Percentiles rank a stretch among this genome's conserved stretches.
Evolutionary conservation across 129 eudicot genomes (phyloP).

Genomic region (Artemisia argyi): DNA sequence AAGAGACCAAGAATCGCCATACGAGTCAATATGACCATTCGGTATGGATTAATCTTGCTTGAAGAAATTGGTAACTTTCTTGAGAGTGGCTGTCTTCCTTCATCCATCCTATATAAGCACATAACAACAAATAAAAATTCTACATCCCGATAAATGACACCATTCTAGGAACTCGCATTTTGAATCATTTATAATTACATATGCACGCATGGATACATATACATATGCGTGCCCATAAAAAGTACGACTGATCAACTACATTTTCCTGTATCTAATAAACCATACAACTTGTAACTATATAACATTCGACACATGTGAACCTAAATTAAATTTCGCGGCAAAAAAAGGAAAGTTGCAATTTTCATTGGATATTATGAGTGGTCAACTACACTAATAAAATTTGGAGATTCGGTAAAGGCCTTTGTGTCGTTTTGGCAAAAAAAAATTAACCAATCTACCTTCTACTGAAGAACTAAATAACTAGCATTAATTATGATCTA

Average conservation of each 20-base stretch:
- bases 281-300: too few species aligned
- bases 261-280: too few species aligned
- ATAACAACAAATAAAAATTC: not conserved
- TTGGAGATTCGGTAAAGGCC: too few species aligned
- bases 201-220: too few species aligned
- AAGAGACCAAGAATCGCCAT: constrained; percentile 76
- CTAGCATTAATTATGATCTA: not conserved
- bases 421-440: not conserved
- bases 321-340: too few species aligned
- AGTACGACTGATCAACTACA: too few species aligned
- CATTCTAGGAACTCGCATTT: too few species aligned
- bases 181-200: too few species aligned
- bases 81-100: constrained; percentile 94
- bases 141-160: not conserved
- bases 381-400: not conserved
- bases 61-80: constrained; percentile 90
- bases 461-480: not conserved
- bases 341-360: too few species aligned
- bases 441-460: constrained; percentile 8
- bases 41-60: constrained; percentile 91
- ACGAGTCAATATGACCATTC: constrained; percentile 73
- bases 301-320: too few species aligned
- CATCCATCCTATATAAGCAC: constrained; percentile 79
- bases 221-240: too few species aligned
- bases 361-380: too few species aligned